These are phyloP conservation scores for Mycena haematopus DNA, from an alignment of 768 basidiomycete genomes.

Conservation along the genomic window DNA sequence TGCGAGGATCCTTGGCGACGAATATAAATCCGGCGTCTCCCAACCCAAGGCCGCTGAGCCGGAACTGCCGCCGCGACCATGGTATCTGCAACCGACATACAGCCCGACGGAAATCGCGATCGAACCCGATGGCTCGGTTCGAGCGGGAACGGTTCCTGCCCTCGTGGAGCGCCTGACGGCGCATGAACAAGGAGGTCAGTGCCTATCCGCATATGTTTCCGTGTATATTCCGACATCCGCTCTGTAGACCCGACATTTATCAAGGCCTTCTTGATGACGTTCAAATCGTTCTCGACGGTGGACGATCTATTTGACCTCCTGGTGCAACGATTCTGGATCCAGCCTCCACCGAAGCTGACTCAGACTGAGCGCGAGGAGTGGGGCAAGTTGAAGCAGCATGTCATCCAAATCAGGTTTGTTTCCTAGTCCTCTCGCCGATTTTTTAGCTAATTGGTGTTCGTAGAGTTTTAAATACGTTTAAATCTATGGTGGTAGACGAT, in stretches of 20 bases:
- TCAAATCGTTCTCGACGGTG: slow-evolving; percentile 89
- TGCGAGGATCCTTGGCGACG: slow-evolving; percentile 68
- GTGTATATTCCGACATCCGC: neutral
- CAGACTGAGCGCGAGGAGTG: slow-evolving; percentile 74
- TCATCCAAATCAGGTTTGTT: slow-evolving; percentile 84
- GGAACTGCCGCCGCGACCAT: slow-evolving; percentile 61
- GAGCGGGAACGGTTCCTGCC: slow-evolving; percentile 86
- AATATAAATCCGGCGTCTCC: slow-evolving; percentile 49
- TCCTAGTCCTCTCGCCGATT: neutral
- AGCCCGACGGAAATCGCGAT: slow-evolving; percentile 81
- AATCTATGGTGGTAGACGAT: slow-evolving; percentile 86
- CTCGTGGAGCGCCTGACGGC: slow-evolving; percentile 90
- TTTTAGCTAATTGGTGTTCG: neutral
- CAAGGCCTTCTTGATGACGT: slow-evolving; percentile 94
- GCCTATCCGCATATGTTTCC: slow-evolving; percentile 9
- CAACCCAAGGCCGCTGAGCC: slow-evolving; percentile 35
- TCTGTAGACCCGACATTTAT: slow-evolving; percentile 75
- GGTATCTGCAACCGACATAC: slow-evolving; percentile 88
- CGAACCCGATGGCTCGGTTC: slow-evolving; percentile 82
- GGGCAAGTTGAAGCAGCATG: slow-evolving; percentile 84
- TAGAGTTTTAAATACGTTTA: slow-evolving; percentile 90
- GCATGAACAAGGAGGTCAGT: slow-evolving; percentile 85
- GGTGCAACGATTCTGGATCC: slow-evolving; percentile 78
- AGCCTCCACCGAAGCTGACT: slow-evolving; percentile 71
- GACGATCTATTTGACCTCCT: slow-evolving; percentile 85